Base-by-base conservation (phyloP, 768 basidiomycete species). In the Tricholoma sp. region DNA sequence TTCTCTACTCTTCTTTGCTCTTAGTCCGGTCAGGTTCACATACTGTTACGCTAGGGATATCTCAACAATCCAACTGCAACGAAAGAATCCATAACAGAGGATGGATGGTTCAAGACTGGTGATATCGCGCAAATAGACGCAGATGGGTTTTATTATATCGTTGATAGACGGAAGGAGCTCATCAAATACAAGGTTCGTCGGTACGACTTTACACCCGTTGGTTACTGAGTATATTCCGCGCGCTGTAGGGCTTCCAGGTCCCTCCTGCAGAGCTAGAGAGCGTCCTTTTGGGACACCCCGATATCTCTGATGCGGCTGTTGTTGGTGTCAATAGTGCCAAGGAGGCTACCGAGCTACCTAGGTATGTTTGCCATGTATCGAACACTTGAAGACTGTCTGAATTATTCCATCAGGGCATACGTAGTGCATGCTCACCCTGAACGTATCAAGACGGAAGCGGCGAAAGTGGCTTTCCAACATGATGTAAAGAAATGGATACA, bases 31-130 rank as follows among this genome's bases (percentile, higher is more conserved):
- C 18, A 34, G 42, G 53, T 53, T 39, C 33, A 36, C 47, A 39
- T n/a, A 12, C 6, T 45, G 28, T 32, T 20, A 37, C 11, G 1
- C 2, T 53, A 86, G 84, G 90, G 92, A 9, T 94, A 94, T 63
- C 70, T 88, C 59, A 85, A 84, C 61, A 91, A 94, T 58, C 72
- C 75, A 2, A 72, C 74, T 31, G 91, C 92, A 3, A 95, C 91
- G 1, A 71, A 74, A 20, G 78, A 83, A 12, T 70, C 85, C 6
- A 86, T 95, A 60, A 89, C 87, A 0, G 68, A 70, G 0, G 87
- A 91, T 50, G 79, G 83, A 3, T 97, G 91, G 91, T 86, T 93
- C 74, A 91, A 88, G 76, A 94, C 93, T 0, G 92, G 94, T 1
- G 94, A 96, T 67, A 81, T 95, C 50, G 88, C 81, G 1, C 67